Conservation (phyloP, 768 basidiomycete species). For the Lactarius quietus region DNA sequence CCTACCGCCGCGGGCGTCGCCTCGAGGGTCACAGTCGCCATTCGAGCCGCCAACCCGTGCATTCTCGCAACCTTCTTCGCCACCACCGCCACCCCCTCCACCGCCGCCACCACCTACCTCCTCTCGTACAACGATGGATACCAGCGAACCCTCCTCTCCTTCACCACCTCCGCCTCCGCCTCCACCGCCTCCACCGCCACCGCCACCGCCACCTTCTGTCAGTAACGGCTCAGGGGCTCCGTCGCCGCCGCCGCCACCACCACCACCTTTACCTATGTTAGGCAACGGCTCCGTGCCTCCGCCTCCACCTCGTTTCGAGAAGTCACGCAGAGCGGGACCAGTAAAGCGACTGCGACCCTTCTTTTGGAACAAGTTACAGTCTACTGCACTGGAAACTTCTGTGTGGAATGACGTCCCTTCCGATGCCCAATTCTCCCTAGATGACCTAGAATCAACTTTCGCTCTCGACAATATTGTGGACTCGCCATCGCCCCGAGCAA, state of each 20-base stretch:
- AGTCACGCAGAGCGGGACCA: constrained; percentile 41
- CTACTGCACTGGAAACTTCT: constrained; percentile 42
- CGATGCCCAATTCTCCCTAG: constrained; percentile 49
- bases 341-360: constrained; percentile 72
- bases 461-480: constrained; percentile 47
- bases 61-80: constrained; percentile 34
- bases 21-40: constrained; percentile 24
- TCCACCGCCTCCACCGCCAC: constrained; percentile 14
- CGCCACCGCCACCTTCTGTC: not conserved
- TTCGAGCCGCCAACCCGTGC: constrained; percentile 20
- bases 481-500: constrained; percentile 40
- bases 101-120: constrained; percentile 1
- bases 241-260: not conserved
- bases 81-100: constrained; percentile 20
- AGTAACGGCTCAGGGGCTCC: not conserved
- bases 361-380: constrained; percentile 84
- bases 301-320: constrained; percentile 29
- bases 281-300: constrained; percentile 11
- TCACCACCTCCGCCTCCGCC: not conserved
- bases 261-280: constrained; percentile 1
- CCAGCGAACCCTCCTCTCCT: not conserved
- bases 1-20: constrained; percentile 8
- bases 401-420: constrained; percentile 66
- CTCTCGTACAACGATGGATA: not conserved
- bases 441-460: constrained; percentile 75